Percentiles rank a stretch among this genome's conserved stretches.
These are phyloP conservation scores for Pythium oligandrum DNA, from an alignment of 352 stramenopile species.

Conservation along the genomic window DNA sequence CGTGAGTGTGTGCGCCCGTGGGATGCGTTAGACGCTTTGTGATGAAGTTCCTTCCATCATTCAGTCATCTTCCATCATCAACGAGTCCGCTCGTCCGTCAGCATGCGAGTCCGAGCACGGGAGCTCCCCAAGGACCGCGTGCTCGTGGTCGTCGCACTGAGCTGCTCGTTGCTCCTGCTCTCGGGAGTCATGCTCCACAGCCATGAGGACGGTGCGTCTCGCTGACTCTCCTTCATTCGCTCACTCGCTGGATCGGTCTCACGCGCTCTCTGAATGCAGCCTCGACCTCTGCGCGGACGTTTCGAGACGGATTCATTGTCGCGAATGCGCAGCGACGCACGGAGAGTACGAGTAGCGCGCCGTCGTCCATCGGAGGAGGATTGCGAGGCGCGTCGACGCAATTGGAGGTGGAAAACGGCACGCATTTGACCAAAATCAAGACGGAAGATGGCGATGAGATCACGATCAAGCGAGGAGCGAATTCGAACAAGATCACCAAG, in stretches of 20 bases:
- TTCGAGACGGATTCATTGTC: conserved; percentile 74
- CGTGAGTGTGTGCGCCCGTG: no score
- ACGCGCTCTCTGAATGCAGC: conserved; percentile 5
- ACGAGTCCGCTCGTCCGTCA: no score
- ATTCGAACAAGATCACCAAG: conserved; percentile 61
- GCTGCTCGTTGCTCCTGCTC: conserved; percentile 46
- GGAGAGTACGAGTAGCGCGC: conserved; percentile 20
- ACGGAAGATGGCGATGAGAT: conserved; percentile 74
- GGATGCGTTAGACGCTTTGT: no score
- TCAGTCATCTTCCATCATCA: no score
- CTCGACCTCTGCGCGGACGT: conserved; percentile 27
- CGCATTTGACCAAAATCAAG: conserved; percentile 60
- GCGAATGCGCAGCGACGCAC: conserved; percentile 40
- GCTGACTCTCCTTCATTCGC: neutral
- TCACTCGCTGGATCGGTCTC: neutral
- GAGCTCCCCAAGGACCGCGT: conserved; percentile 39
- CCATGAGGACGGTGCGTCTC: conserved; percentile 23
- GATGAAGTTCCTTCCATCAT: no score
- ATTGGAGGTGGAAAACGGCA: conserved; percentile 21
- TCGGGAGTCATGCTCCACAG: conserved; percentile 57
- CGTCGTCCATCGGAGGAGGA: conserved; percentile 2
- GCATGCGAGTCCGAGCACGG: conserved; percentile 15
- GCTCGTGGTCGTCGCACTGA: conserved; percentile 48
- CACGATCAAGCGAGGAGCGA: conserved; percentile 60
- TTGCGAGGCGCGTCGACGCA: conserved; percentile 9